A percentile compares a stretch with the other conserved stretches of the same genome.
These are phyloP conservation scores for Pseudopyricularia javanii DNA, from an alignment of 2,329 filamentous ascomycete genomes.

Conservation along the genomic window DNA sequence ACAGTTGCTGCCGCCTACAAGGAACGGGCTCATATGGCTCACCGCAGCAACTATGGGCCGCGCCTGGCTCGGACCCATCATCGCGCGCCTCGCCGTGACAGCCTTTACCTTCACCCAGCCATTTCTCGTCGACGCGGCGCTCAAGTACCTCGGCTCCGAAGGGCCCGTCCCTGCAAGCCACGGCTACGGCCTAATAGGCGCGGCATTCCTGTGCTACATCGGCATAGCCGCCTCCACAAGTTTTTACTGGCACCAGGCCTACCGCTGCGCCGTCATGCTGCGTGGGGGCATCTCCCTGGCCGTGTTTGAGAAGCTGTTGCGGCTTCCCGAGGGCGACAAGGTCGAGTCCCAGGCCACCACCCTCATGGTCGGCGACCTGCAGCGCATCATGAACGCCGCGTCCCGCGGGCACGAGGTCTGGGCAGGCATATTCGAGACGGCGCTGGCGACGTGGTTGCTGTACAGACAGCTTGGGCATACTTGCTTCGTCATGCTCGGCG, in stretches of 20 bases:
- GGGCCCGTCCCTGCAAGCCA: conserved; percentile 11
- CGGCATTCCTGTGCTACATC: conserved; percentile 23
- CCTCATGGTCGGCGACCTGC: conserved; percentile 19
- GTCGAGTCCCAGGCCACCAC: conserved; percentile 12
- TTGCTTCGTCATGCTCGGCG: conserved; percentile 8
- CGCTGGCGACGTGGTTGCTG: conserved; percentile 9
- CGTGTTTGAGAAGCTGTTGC: conserved; percentile 17
- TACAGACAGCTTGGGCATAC: conserved; percentile 7
- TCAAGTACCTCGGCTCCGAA: conserved; percentile 15
- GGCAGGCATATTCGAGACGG: conserved; percentile 9
- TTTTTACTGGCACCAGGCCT: conserved; percentile 24
- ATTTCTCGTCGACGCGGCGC: conserved; percentile 16
- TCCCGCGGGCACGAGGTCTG: conserved; percentile 15
- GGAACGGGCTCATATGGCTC: conserved; percentile 6
- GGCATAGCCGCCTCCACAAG: conserved; percentile 25
- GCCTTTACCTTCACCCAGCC: conserved; percentile 20
- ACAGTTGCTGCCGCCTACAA: conserved; percentile 1
- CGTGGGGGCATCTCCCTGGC: conserved; percentile 16
- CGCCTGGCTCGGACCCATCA: conserved; percentile 12
- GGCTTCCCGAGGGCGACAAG: conserved; percentile 4
- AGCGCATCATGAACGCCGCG: conserved; percentile 13
- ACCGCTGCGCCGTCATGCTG: conserved; percentile 16
- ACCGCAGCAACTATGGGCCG: conserved; percentile 8
- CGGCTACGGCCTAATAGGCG: conserved; percentile 30
- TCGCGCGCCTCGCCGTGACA: conserved; percentile 13